These are phyloP conservation scores for Claviceps purpurea DNA, from an alignment of 2,329 filamentous ascomycete genomes.

Conservation along the genomic window DNA sequence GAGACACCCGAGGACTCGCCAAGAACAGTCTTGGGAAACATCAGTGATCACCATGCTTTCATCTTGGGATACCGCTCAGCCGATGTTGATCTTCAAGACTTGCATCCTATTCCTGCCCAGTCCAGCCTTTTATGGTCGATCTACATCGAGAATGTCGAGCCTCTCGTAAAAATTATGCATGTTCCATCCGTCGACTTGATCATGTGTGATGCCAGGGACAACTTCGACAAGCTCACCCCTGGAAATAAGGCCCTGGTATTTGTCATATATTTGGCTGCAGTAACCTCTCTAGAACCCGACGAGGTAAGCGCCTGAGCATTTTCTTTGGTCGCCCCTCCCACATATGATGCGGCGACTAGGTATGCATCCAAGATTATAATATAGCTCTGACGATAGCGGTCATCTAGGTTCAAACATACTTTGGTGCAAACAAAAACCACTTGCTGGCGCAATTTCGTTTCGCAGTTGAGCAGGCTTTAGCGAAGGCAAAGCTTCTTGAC, in stretches of 20 bases:
- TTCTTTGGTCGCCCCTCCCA: not conserved
- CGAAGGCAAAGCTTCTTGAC: slow-evolving; percentile 44
- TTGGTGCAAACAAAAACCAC: slow-evolving; percentile 30
- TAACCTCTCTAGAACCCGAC: slow-evolving; percentile 46
- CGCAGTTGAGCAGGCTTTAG: slow-evolving; percentile 42
- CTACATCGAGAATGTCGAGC: slow-evolving; percentile 62
- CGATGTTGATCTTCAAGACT: slow-evolving; percentile 49
- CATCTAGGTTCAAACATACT: slow-evolving; percentile 21
- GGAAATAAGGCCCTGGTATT: slow-evolving; percentile 51
- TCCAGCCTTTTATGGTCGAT: slow-evolving; percentile 56
- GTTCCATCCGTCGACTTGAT: slow-evolving; percentile 50
- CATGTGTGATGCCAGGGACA: slow-evolving; percentile 46
- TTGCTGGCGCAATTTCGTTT: slow-evolving; percentile 35
- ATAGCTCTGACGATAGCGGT: not conserved
- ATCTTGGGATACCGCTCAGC: slow-evolving; percentile 60
- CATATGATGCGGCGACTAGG: not conserved
- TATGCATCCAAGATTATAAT: not conserved
- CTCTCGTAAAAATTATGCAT: slow-evolving; percentile 58
- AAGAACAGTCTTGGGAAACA: slow-evolving; percentile 17
- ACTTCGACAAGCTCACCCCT: slow-evolving; percentile 42
- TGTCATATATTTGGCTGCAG: slow-evolving; percentile 44
- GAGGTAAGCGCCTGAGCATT: slow-evolving; percentile 29
- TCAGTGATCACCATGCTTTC: slow-evolving; percentile 53
- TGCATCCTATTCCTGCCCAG: slow-evolving; percentile 54
- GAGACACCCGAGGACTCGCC: slow-evolving; percentile 35